Conservation (phyloP, 176 grass and related monocot species). For the Aechmea fasciata region DNA sequence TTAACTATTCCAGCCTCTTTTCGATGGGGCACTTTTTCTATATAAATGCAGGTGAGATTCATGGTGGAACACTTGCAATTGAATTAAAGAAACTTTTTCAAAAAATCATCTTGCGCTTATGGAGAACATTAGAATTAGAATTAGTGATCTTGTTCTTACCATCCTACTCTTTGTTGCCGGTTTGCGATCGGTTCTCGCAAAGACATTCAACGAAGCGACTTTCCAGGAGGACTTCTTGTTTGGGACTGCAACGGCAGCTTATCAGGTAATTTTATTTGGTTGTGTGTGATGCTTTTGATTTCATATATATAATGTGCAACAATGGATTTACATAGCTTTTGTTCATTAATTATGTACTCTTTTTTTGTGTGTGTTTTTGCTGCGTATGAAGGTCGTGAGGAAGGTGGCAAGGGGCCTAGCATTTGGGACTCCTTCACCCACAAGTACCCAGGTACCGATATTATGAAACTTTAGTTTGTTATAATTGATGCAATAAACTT, state of each 20-base stretch:
- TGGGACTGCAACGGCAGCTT: conserved; percentile 22
- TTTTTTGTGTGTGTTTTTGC: too few relatives aligned
- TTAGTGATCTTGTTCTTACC: background rate
- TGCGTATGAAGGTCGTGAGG: conserved; percentile 37
- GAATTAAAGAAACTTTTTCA: background rate
- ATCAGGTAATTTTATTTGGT: conserved; percentile 17
- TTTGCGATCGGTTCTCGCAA: background rate
- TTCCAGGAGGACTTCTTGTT: conserved; percentile 25
- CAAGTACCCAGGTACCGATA: background rate
- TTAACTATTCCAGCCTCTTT: too few relatives aligned
- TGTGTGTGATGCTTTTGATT: background rate
- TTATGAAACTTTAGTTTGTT: background rate
- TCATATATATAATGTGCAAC: background rate
- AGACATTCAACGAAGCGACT: conserved; percentile 5
- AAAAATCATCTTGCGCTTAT: background rate
- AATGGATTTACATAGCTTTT: too few relatives aligned
- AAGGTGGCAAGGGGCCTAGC: conserved; percentile 27
- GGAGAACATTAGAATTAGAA: background rate
- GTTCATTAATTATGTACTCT: too few relatives aligned
- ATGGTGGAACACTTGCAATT: background rate
- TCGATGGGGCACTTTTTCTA: too few relatives aligned
- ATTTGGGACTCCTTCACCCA: background rate
- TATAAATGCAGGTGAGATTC: background rate
- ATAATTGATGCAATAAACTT: too few relatives aligned
- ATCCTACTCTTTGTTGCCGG: background rate